phyloP scores from a whole-genome alignment of 129 eudicot species.

The Flaveria robusta region DNA sequence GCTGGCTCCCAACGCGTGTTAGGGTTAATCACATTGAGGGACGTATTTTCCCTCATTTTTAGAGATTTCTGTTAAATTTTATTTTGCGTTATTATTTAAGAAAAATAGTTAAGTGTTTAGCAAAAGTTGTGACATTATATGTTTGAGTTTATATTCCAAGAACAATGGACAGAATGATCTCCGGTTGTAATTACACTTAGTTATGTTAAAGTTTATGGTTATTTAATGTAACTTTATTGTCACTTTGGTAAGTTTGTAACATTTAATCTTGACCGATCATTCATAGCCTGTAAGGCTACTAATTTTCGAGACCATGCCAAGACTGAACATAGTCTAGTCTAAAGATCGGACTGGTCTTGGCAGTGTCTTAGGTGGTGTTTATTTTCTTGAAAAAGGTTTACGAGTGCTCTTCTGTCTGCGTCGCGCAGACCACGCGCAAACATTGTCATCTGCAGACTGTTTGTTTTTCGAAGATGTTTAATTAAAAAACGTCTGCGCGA shows the following conservation, averaged over 20 bases:
- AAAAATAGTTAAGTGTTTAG: slow-evolving; percentile 16
- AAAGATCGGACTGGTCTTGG: too few relatives aligned
- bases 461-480: too few relatives aligned
- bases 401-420: too few relatives aligned
- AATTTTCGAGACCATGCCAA: too few relatives aligned
- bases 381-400: too few relatives aligned
- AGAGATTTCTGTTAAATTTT: slow-evolving; percentile 22
- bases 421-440: too few relatives aligned
- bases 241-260: neutral
- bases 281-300: too few relatives aligned
- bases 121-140: slow-evolving; percentile 23
- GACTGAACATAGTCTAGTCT: too few relatives aligned
- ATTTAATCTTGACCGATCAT: neutral
- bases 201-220: slow-evolving; percentile 2
- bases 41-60: slow-evolving; percentile 41
- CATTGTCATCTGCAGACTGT: too few relatives aligned
- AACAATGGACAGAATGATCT: slow-evolving; percentile 8
- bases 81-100: slow-evolving; percentile 6
- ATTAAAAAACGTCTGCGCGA: too few relatives aligned
- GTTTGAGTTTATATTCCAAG: slow-evolving; percentile 19
- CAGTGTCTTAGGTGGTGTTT: too few relatives aligned
- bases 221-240: neutral
- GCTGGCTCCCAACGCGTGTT: slow-evolving; percentile 45
- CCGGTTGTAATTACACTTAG: slow-evolving; percentile 13
- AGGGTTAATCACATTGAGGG: slow-evolving; percentile 61